These are phyloP conservation scores for Musa balbisiana DNA, from an alignment of 202 grass and related monocot species.

Conservation along the genomic window DNA sequence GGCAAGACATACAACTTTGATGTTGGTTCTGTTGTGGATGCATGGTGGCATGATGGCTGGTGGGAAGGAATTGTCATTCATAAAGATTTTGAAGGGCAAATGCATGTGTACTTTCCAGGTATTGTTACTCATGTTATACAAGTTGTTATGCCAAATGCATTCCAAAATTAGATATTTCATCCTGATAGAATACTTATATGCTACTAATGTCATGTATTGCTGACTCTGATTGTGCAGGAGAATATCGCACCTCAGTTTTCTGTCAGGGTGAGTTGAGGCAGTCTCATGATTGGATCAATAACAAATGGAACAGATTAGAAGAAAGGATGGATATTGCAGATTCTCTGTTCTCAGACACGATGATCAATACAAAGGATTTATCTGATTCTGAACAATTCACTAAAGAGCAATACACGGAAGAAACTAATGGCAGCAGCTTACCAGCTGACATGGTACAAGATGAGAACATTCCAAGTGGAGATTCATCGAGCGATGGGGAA, in stretches of 20 bases:
- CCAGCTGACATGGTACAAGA: constrained; percentile 14
- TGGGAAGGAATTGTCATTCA: constrained; percentile 83
- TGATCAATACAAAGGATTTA: background rate
- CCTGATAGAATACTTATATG: background rate
- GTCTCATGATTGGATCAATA: constrained; percentile 69
- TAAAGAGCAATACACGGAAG: constrained; percentile 1
- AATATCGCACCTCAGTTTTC: constrained; percentile 52
- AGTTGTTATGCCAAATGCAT: no score
- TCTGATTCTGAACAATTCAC: constrained; percentile 14
- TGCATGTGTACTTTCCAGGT: constrained; percentile 91
- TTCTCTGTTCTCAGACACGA: constrained; percentile 22
- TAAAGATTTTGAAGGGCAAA: constrained; percentile 25
- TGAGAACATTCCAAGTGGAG: constrained; percentile 26
- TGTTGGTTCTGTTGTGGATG: constrained; percentile 66
- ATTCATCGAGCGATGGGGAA: constrained; percentile 27
- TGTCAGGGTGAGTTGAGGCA: constrained; percentile 40
- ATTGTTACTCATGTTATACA: background rate
- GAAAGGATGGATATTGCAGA: constrained; percentile 39
- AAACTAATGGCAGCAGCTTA: background rate
- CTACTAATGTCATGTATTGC: background rate
- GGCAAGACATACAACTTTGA: constrained; percentile 24
- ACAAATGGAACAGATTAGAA: constrained; percentile 56
- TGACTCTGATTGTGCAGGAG: constrained; percentile 35
- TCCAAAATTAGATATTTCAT: background rate
- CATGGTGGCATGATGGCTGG: constrained; percentile 84